Percentiles rank a stretch among this genome's conserved stretches.
phyloP scores from a whole-genome alignment of 1,284 basidiomycete species.

The Anthracocystis setariae region DNA sequence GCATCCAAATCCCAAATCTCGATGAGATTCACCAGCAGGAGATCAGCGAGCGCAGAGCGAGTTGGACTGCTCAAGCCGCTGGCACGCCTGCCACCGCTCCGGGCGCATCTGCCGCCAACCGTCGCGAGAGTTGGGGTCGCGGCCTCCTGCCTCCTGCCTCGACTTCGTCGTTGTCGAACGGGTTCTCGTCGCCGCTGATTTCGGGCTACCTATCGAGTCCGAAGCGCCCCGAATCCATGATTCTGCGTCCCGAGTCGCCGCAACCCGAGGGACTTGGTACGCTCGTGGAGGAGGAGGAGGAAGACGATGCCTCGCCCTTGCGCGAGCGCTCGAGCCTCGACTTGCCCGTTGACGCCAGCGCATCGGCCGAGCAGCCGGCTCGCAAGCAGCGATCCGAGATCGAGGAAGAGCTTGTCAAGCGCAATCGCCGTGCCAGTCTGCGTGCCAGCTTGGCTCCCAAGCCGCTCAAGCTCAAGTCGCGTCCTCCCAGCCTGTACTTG shows the following conservation, averaged over 20 bases:
- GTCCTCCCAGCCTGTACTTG: conserved; percentile 59
- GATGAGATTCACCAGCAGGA: conserved; percentile 58
- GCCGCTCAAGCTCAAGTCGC: conserved; percentile 61
- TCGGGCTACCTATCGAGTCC: conserved; percentile 37
- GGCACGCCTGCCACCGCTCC: conserved; percentile 20
- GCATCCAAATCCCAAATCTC: conserved; percentile 59
- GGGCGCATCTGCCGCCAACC: conserved; percentile 8
- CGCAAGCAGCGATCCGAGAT: conserved; percentile 41
- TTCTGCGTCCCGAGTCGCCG: conserved; percentile 36
- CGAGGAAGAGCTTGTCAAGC: conserved; percentile 54
- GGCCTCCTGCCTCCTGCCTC: conserved; percentile 24
- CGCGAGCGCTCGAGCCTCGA: conserved; percentile 43
- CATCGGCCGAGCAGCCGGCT: conserved; percentile 16
- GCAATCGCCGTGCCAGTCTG: conserved; percentile 48
- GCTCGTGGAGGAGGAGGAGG: conserved; percentile 61
- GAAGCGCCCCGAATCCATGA: conserved; percentile 43
- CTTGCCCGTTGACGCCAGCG: conserved; percentile 23
- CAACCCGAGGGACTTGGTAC: conserved; percentile 55
- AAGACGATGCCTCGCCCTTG: conserved; percentile 54
- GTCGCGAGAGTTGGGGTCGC: conserved; percentile 40
- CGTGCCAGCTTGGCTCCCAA: conserved; percentile 53
- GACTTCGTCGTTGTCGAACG: conserved; percentile 13
- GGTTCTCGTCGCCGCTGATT: conserved; percentile 32
- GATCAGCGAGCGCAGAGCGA: conserved; percentile 43
- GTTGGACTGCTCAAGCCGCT: conserved; percentile 37